Conservation (phyloP, 2,329 filamentous ascomycete genomes). For the Xylaria sp. region DNA sequence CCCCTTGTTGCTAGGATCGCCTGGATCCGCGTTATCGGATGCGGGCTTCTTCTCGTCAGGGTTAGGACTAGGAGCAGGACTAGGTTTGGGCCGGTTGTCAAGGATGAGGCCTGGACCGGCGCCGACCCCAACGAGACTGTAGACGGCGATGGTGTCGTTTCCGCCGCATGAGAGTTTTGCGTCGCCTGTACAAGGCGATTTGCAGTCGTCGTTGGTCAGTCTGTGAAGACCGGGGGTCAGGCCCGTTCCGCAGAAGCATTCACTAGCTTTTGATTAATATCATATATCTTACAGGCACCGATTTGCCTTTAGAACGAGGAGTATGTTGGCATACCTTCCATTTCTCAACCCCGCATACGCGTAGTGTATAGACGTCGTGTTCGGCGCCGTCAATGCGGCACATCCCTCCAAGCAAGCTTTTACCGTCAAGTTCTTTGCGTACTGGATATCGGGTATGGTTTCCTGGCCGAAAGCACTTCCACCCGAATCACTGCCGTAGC, state of each 20-base stretch:
- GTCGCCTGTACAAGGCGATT: conserved; percentile 28
- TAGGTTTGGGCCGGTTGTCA: no score
- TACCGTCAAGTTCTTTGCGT: conserved; percentile 25
- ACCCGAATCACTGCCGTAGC: conserved; percentile 23
- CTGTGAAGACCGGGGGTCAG: conserved; percentile 22
- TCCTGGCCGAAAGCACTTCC: conserved; percentile 28
- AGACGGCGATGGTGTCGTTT: conserved; percentile 26
- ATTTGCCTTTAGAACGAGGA: neutral
- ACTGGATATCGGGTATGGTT: conserved; percentile 11
- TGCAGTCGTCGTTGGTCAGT: conserved; percentile 28
- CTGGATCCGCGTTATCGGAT: neutral
- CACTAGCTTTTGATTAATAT: conserved; percentile 18
- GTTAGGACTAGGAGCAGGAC: neutral
- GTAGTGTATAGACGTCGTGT: conserved; percentile 12
- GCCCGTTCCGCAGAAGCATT: conserved; percentile 30
- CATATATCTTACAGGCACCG: neutral
- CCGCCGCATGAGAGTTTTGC: conserved; percentile 30
- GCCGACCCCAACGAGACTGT: conserved; percentile 14
- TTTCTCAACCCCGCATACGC: conserved; percentile 29
- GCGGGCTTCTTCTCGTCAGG: neutral
- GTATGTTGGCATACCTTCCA: conserved; percentile 27
- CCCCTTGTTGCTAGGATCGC: neutral
- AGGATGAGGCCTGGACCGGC: neutral
- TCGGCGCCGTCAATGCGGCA: conserved; percentile 7
- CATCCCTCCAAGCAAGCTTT: conserved; percentile 30